Evolutionary conservation across 73 alveolate genomes (phyloP).

Genomic region (Symbiodinium natans): DNA sequence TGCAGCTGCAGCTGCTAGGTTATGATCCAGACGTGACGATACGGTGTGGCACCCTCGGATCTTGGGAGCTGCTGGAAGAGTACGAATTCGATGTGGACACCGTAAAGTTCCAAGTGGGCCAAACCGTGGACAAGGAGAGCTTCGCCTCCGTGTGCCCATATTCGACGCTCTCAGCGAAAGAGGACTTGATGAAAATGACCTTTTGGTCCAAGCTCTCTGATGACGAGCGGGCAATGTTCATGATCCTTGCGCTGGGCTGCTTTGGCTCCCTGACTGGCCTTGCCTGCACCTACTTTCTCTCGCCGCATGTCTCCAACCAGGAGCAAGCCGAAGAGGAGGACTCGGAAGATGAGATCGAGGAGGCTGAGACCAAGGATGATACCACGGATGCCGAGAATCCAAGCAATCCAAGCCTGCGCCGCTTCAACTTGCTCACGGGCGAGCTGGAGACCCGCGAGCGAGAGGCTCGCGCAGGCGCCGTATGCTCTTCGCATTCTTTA

Average conservation of each 20-base stretch:
- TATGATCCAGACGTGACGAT: constrained; percentile 27
- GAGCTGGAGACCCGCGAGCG: constrained; percentile 25
- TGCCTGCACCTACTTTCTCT: constrained; percentile 65
- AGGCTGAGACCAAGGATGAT: background rate
- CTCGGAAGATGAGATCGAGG: background rate
- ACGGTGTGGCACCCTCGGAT: constrained; percentile 52
- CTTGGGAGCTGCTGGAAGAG: constrained; percentile 31
- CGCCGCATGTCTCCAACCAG: constrained; percentile 50
- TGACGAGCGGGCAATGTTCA: constrained; percentile 79
- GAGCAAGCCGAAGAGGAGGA: background rate
- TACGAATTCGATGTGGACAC: background rate
- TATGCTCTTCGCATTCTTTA: background rate
- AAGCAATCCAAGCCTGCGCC: constrained; percentile 13
- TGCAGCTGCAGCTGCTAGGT: background rate
- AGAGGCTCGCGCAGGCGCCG: background rate
- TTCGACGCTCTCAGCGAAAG: background rate
- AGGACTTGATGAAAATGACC: constrained; percentile 25
- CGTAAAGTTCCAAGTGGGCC: constrained; percentile 53
- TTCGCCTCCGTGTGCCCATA: constrained; percentile 46
- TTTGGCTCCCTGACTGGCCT: constrained; percentile 53
- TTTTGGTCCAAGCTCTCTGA: constrained; percentile 82
- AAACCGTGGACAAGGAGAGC: background rate
- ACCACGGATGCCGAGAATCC: too few species aligned
- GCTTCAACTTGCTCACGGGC: constrained; percentile 87
- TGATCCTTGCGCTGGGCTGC: constrained; percentile 85